Conservation (phyloP, 2,329 filamentous ascomycete species). For the Knufia petricola region DNA sequence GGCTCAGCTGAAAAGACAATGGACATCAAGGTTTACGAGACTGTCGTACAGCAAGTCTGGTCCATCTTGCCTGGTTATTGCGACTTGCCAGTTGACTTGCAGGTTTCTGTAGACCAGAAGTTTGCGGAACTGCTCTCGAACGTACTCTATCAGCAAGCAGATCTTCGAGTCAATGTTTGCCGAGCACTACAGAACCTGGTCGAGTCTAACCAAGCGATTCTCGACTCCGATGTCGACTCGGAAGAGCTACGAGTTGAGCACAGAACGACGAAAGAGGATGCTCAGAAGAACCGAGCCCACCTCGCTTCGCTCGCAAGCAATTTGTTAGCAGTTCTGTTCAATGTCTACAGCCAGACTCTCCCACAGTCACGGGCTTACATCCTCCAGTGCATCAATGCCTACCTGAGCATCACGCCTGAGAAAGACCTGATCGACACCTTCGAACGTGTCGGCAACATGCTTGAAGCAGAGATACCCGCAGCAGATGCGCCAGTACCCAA, state of each 20-base stretch:
- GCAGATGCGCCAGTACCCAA: constrained; percentile 53
- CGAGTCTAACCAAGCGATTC: constrained; percentile 80
- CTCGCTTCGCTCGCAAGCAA: constrained; percentile 73
- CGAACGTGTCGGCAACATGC: constrained; percentile 71
- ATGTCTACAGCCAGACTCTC: constrained; percentile 93
- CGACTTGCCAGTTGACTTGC: constrained; percentile 74
- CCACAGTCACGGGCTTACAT: constrained; percentile 87
- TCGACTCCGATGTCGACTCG: constrained; percentile 56
- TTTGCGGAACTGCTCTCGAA: constrained; percentile 90
- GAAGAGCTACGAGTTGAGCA: constrained; percentile 69
- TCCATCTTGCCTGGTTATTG: constrained; percentile 89
- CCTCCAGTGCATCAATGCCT: constrained; percentile 87
- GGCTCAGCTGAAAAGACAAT: constrained; percentile 78
- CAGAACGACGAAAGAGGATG: constrained; percentile 63
- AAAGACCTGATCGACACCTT: constrained; percentile 80
- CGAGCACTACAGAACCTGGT: constrained; percentile 75
- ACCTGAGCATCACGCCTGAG: constrained; percentile 75
- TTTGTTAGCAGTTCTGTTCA: constrained; percentile 92
- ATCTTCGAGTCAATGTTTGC: constrained; percentile 79
- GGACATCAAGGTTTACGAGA: constrained; percentile 97
- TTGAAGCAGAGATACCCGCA: constrained; percentile 60
- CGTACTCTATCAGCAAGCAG: constrained; percentile 82
- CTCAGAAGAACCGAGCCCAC: constrained; percentile 71
- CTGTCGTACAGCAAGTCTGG: constrained; percentile 91
- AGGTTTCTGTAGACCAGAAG: constrained; percentile 66